Base-by-base conservation (phyloP, 257 asterid species). In the Echium plantagineum region DNA sequence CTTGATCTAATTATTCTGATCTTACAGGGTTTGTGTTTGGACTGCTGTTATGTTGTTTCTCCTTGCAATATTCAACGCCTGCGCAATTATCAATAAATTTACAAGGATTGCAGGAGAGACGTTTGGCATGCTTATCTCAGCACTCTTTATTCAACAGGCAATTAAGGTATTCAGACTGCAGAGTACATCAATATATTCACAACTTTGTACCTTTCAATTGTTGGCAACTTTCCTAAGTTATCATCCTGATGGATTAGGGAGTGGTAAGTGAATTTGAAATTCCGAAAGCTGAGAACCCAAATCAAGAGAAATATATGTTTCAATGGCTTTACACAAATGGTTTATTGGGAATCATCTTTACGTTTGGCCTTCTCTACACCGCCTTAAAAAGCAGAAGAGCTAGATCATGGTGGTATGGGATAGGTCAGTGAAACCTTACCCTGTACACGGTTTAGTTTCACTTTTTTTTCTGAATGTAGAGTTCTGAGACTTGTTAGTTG, bases 21-120 rank as follows among this genome's bases (percentile, higher is more conserved):
- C 26, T 21, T 60, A 48, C 71, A 80, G 87, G 87, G 74, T 81
- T 57, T 81, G 87, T 73, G 84, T 81, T 10, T 81, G 82, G 84
- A 75, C 87, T 12, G 71, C 87, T 22, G 9, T 81, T 9, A 19
- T 78, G 42, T 32, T 81, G 71, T 69, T 79, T 65, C 72, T 81
- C 32, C 78, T 81, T n/a, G 83, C 87, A 42, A 78, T 71, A 46
- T 78, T 76, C 58, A 76, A 78, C 24, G 81, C 75, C 7, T 67
- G 82, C 38, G 61, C 54, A 32, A 65, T 81, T 51, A 71, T 78
- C 61, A 69, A 56, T 49, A 60, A 77, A 65, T 78, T 81, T 61
- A 81, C 84, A 18, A 66, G 83, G 57, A 71, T 81, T 52, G 85
- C 87, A 1, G 87, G 85, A 6, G 85, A 81, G 63, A 73, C 79